A percentile compares a stretch with the other conserved stretches of the same genome.
phyloP scores from a whole-genome alignment of 768 basidiomycete genomes.

The Panus rudis region DNA sequence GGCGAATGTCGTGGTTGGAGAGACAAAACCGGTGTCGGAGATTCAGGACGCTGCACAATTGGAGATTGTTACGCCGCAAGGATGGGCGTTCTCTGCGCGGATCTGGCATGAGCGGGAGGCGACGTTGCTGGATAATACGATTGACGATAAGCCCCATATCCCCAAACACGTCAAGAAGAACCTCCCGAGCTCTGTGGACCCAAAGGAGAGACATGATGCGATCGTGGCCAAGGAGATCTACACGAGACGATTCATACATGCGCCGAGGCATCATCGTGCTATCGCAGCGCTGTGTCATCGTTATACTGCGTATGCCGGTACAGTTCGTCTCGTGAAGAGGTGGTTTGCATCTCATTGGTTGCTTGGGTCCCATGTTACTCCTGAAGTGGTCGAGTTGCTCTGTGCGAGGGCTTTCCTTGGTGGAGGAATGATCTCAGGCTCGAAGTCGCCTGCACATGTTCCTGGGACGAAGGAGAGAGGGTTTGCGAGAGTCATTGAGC shows the following conservation, averaged over 20 bases:
- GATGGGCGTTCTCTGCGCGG: slow-evolving; percentile 79
- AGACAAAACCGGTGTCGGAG: slow-evolving; percentile 38
- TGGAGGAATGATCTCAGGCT: slow-evolving; percentile 27
- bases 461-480: slow-evolving; percentile 77
- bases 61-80: slow-evolving; percentile 72
- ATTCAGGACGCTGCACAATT: slow-evolving; percentile 65
- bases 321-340: slow-evolving; percentile 83
- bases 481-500: slow-evolving; percentile 65
- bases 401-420: slow-evolving; percentile 74
- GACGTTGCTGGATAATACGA: slow-evolving; percentile 64
- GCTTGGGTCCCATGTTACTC: slow-evolving; percentile 60
- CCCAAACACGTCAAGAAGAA: slow-evolving; percentile 17
- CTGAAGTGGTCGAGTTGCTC: slow-evolving; percentile 80
- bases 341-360: slow-evolving; percentile 93
- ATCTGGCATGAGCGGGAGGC: slow-evolving; percentile 89
- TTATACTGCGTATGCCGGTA: slow-evolving; percentile 72
- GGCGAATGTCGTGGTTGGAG: slow-evolving; percentile 54
- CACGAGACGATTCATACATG: slow-evolving; percentile 66
- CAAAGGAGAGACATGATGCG: slow-evolving; percentile 48
- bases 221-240: slow-evolving; percentile 53
- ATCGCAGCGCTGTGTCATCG: slow-evolving; percentile 75
- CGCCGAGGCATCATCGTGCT: slow-evolving; percentile 80
- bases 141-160: slow-evolving; percentile 36
- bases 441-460: slow-evolving; percentile 31
- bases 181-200: slow-evolving; percentile 16